phyloP scores from a whole-genome alignment of 306 rosid genomes.

The Inga oerstediana region DNA sequence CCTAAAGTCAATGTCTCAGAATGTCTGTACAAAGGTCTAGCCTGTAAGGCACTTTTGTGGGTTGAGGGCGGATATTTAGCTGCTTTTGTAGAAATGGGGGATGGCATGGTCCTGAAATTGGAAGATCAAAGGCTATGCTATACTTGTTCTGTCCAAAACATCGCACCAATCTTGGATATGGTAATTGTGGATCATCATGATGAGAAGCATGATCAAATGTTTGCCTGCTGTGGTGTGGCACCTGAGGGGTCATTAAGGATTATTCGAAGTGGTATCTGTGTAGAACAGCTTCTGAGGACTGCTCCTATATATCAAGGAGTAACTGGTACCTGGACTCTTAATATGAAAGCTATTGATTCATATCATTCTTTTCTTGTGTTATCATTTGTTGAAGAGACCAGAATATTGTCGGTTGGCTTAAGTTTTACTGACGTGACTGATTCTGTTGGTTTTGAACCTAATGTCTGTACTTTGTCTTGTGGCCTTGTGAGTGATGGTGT shows the following conservation, averaged over 20 bases:
- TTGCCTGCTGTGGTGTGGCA: constrained; percentile 93
- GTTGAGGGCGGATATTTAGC: constrained; percentile 85
- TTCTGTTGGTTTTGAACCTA: constrained; percentile 91
- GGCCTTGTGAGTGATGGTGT: constrained; percentile 79
- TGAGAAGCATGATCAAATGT: constrained; percentile 89
- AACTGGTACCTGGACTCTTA: constrained; percentile 81
- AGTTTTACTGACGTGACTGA: constrained; percentile 95
- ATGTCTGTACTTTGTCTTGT: constrained; percentile 86
- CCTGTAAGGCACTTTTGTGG: constrained; percentile 86
- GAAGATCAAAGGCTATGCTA: constrained; percentile 68
- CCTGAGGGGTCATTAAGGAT: constrained; percentile 91
- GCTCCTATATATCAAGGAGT: constrained; percentile 90
- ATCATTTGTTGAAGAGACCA: constrained; percentile 95
- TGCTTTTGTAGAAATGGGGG: constrained; percentile 91
- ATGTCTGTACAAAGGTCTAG: constrained; percentile 80
- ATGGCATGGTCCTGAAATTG: constrained; percentile 82
- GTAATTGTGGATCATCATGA: constrained; percentile 80
- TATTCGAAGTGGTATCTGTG: constrained; percentile 82
- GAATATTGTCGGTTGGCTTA: constrained; percentile 91
- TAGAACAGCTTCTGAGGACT: constrained; percentile 76
- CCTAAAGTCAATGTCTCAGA: constrained; percentile 73
- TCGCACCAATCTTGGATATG: constrained; percentile 88
- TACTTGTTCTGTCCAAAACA: constrained; percentile 78
- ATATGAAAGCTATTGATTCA: constrained; percentile 72
- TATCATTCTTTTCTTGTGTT: constrained; percentile 87